Conservation (phyloP, 495 filamentous ascomycete genomes). For the Darksidea phi region DNA sequence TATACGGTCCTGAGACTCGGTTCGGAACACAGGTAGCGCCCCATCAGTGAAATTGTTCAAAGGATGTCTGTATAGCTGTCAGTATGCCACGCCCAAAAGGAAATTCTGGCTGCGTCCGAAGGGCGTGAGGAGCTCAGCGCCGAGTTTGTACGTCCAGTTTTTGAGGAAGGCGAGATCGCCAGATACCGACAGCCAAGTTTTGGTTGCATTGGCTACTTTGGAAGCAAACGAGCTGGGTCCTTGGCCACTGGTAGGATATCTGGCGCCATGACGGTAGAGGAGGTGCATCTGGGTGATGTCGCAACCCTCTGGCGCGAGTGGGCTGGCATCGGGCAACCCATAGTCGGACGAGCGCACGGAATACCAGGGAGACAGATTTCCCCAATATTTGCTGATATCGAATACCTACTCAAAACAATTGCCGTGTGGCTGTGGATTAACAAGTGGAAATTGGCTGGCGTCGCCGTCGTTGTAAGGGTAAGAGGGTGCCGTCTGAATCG, state of each 20-base stretch:
- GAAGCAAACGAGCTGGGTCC: constrained; percentile 15
- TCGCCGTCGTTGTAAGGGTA: constrained; percentile 3
- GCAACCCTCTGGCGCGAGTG: constrained; percentile 21
- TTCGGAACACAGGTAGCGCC: constrained; percentile 44
- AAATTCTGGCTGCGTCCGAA: constrained; percentile 50
- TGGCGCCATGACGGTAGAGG: constrained; percentile 26
- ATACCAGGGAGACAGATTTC: constrained; percentile 13
- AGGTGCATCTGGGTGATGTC: constrained; percentile 22
- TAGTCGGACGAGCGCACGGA: constrained; percentile 11
- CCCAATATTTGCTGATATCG: constrained; percentile 15
- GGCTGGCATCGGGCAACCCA: constrained; percentile 17
- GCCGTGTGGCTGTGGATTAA: background rate
- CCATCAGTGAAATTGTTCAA: constrained; percentile 46
- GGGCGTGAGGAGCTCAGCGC: constrained; percentile 28
- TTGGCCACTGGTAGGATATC: constrained; percentile 25
- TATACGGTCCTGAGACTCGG: constrained; percentile 39
- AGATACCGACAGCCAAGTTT: constrained; percentile 6
- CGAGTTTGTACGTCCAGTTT: constrained; percentile 28
- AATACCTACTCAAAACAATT: background rate
- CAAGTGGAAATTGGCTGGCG: constrained; percentile 1
- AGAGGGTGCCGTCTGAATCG: background rate
- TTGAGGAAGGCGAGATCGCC: constrained; percentile 24
- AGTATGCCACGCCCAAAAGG: constrained; percentile 55
- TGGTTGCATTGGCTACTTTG: constrained; percentile 18
- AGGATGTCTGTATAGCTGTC: constrained; percentile 49